A percentile compares a stretch with the other conserved stretches of the same genome.
These are phyloP conservation scores for Stagonosporopsis chrysanthemi DNA, from an alignment of 2,329 filamentous ascomycete genomes.

Conservation along the genomic window DNA sequence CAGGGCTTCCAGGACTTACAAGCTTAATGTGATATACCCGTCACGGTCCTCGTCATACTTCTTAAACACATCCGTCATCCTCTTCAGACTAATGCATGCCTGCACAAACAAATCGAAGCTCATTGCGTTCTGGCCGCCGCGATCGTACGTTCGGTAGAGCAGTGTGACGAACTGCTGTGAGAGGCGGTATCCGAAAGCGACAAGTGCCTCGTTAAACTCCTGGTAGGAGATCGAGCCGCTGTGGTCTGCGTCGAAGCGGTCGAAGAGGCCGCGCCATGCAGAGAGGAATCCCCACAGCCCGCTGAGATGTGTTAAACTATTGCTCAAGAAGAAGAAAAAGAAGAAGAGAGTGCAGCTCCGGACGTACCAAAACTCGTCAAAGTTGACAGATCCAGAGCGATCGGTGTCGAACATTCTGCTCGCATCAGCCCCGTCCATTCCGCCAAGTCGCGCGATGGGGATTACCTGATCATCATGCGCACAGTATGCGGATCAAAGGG, in stretches of 20 bases:
- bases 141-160: slow-evolving; percentile 87
- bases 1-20: slow-evolving; percentile 52
- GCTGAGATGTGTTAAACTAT: slow-evolving; percentile 39
- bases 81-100: slow-evolving; percentile 93
- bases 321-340: background rate
- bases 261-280: slow-evolving; percentile 92
- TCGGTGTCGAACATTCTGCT: slow-evolving; percentile 92
- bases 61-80: slow-evolving; percentile 99
- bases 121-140: slow-evolving; percentile 56
- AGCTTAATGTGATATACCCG: slow-evolving; percentile 73
- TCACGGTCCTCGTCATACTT: slow-evolving; percentile 97
- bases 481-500: slow-evolving; percentile 94
- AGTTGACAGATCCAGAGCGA: slow-evolving; percentile 86
- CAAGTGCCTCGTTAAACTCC: slow-evolving; percentile 89
- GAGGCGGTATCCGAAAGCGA: slow-evolving; percentile 86
- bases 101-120: slow-evolving; percentile 95
- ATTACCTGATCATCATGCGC: slow-evolving; percentile 87
- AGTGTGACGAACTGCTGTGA: slow-evolving; percentile 83
- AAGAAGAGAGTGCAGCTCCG: background rate
- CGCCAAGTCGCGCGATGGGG: background rate
- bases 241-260: slow-evolving; percentile 89
- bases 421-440: slow-evolving; percentile 3
- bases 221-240: slow-evolving; percentile 84
- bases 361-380: slow-evolving; percentile 84
- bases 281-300: slow-evolving; percentile 95